Evolutionary conservation across 2,329 filamentous ascomycete species (phyloP), one percentile per base, ranked within the genome.

Genomic region (Chlorencoelia australis): DNA sequence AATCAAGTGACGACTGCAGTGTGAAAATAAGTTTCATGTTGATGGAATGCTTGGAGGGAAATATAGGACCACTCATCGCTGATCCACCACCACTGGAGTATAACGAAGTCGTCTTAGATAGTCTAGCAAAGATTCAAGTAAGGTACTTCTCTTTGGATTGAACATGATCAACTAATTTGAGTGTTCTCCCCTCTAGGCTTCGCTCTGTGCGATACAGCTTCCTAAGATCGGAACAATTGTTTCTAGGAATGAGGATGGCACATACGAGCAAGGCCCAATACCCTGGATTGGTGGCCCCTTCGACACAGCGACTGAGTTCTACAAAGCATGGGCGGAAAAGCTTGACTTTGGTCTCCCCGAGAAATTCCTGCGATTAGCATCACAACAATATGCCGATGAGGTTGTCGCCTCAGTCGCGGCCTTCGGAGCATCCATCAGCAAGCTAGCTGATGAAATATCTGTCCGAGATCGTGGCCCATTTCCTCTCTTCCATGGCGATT

Each of bases 401-500:
- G 26, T 44, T 37, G 27, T 43, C 34, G 4, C 42, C 41, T 37
- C 49, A n/a, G 17, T 52, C 7, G 18, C 14, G n/a, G 33, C 40
- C 8, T 40, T 51, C 30, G 29, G 32, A 6, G 24, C 14, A 7
- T 49, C 37, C 35, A 13, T 35, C 25, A n/a, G 37, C 16, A 27
- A 30, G 16, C 14, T 42, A 16, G 42, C 38, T 17, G 39, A 37
- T 21, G 27, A 16, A 16, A 14, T 40, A n/a, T 36, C 33, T 17
- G 21, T 30, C 25, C 18, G 14, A 27, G 5, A 49, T 32, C 11
- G 46, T 26, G 55, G 55, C 5, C 57, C 54, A 22, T 59, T 59
- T 36, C 56, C 53, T 24, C 37, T 59, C 8, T 51, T 39, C 29
- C 55, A 58, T 40, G 33, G 39, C 13, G 52, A 58, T 30, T 54